A percentile compares a stretch with the other conserved stretches of the same genome.
Conservation (phyloP, 495 filamentous ascomycete genomes). For the Podospora anserina region DNA sequence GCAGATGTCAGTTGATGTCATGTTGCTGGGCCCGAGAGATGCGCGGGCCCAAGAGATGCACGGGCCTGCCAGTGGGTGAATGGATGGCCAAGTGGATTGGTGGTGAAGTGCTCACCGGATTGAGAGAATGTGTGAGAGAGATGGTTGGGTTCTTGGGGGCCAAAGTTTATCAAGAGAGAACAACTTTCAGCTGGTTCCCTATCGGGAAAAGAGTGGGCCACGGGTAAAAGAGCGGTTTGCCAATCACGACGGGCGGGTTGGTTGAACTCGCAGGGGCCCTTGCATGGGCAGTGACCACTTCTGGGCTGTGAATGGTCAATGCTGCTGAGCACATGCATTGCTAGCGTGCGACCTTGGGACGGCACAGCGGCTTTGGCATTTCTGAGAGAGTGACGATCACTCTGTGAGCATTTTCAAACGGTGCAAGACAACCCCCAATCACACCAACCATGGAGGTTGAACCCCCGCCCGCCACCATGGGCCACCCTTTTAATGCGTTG, state of each 20-base stretch:
- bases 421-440: conserved; percentile 10
- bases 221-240: conserved; percentile 5
- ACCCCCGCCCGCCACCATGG: conserved; percentile 3
- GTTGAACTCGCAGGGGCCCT: conserved; percentile 16
- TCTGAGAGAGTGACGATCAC: conserved; percentile 7
- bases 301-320: conserved; percentile 14
- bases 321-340: conserved; percentile 19
- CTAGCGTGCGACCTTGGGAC: conserved; percentile 13
- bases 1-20: neutral
- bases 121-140: conserved; percentile 1
- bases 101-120: conserved; percentile 11
- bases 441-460: conserved; percentile 7
- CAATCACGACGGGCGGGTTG: conserved; percentile 10
- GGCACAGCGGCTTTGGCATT: conserved; percentile 3
- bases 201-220: conserved; percentile 9
- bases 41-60: neutral
- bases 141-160: conserved; percentile 3
- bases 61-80: neutral
- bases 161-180: neutral
- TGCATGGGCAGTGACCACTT: conserved; percentile 12
- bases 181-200: conserved; percentile 12
- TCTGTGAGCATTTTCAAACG: neutral
- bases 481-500: neutral
- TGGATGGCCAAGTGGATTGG: neutral
- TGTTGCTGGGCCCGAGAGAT: neutral